Conservation (phyloP, 805 yeast genomes). For the Wickerhamomyces chambardii region DNA sequence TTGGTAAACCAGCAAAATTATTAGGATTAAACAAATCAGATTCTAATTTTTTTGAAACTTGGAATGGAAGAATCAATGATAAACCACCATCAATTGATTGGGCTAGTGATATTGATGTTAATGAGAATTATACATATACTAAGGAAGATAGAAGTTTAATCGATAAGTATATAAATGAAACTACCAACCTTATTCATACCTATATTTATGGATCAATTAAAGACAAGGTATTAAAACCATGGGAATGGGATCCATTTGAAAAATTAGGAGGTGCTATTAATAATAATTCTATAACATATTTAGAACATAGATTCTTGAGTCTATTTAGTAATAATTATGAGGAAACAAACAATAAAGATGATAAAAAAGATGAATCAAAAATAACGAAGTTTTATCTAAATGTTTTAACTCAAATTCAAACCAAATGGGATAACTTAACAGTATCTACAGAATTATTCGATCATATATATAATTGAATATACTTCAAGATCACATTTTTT, state of each 20-base stretch:
- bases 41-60: constrained; percentile 2
- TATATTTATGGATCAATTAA: neutral
- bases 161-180: constrained; percentile 18
- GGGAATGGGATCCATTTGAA: constrained; percentile 2
- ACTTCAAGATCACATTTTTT: too few relatives aligned
- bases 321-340: neutral
- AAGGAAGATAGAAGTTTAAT: constrained; percentile 25
- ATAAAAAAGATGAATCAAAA: too few relatives aligned
- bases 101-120: constrained; percentile 36
- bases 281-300: neutral
- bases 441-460: neutral
- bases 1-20: constrained; percentile 21
- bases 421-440: neutral
- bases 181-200: constrained; percentile 10
- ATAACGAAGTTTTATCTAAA: too few relatives aligned
- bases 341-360: too few relatives aligned
- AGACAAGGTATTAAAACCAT: neutral
- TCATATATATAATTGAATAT: too few relatives aligned
- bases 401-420: neutral
- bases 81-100: constrained; percentile 25
- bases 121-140: constrained; percentile 39
- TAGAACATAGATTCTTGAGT: constrained; percentile 4
- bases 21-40: constrained; percentile 5
- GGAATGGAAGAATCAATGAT: constrained; percentile 7
- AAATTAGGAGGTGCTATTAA: constrained; percentile 2